These are phyloP conservation scores for Cystobasidium onofrii DNA, from an alignment of 768 basidiomycete species.

Conservation along the genomic window DNA sequence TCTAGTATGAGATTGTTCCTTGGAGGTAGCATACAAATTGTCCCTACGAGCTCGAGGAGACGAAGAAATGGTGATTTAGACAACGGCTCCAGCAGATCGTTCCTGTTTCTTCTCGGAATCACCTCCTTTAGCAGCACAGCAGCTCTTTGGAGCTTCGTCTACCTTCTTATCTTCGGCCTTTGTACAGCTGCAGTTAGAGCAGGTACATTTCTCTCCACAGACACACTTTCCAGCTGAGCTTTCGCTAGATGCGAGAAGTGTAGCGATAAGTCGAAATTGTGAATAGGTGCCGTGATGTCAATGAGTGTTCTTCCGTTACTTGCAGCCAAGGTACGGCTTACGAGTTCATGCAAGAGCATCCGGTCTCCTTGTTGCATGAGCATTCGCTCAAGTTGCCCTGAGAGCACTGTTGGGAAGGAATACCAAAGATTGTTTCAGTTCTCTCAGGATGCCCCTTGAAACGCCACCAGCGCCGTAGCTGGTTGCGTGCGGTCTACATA, in stretches of 20 bases:
- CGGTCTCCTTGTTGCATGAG: constrained; percentile 22
- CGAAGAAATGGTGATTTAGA: not conserved
- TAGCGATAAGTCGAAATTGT: too few species aligned
- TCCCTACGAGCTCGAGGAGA: not conserved
- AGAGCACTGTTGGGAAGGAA: not conserved
- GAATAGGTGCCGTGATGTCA: too few species aligned
- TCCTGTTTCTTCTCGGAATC: not conserved
- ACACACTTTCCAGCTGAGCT: not conserved
- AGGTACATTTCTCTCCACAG: constrained; percentile 16
- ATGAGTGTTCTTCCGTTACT: too few species aligned
- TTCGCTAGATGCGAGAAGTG: too few species aligned
- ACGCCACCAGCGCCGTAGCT: not conserved
- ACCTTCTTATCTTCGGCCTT: not conserved
- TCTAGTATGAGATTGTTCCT: too few species aligned
- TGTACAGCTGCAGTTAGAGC: constrained; percentile 12
- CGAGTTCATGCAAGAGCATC: constrained; percentile 10
- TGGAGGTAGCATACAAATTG: too few species aligned
- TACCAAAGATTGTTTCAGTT: not conserved
- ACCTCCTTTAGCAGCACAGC: constrained; percentile 17
- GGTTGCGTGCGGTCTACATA: too few species aligned
- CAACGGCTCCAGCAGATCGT: not conserved
- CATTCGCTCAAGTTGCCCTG: not conserved
- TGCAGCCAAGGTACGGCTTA: not conserved
- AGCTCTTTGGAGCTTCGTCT: constrained; percentile 21
- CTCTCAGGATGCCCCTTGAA: not conserved